These are phyloP conservation scores for Babesia microti DNA, from an alignment of 169 alveolate genomes.

Conservation along the genomic window DNA sequence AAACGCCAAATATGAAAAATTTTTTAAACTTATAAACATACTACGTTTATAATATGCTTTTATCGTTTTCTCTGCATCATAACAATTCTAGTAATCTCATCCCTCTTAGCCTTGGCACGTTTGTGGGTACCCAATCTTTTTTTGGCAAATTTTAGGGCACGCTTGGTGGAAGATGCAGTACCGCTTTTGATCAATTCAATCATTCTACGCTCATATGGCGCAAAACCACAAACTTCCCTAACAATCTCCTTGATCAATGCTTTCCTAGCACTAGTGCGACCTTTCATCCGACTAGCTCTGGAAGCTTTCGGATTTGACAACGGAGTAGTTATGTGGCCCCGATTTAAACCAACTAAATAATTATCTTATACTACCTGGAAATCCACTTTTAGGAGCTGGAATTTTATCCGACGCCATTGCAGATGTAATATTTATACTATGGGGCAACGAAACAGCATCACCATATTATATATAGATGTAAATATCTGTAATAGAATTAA, in stretches of 20 bases:
- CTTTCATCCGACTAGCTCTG: constrained; percentile 76
- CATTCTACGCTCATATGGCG: constrained; percentile 96
- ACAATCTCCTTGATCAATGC: constrained; percentile 82
- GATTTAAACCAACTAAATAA: constrained; percentile 58
- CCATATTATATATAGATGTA: too few relatives aligned
- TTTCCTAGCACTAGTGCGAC: constrained; percentile 77
- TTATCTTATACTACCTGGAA: constrained; percentile 7
- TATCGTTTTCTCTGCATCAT: constrained; percentile 72
- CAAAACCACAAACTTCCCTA: constrained; percentile 95
- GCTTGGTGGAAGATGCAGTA: constrained; percentile 90
- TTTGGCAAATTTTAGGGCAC: constrained; percentile 96
- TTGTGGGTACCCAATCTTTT: constrained; percentile 97
- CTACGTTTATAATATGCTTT: constrained; percentile 1
- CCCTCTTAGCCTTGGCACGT: constrained; percentile 95
- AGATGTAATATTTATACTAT: too few relatives aligned
- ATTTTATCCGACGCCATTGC: too few relatives aligned
- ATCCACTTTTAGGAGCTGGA: constrained; percentile 31
- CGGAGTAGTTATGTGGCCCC: constrained; percentile 70
- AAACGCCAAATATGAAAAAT: constrained; percentile 1
- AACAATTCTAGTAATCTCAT: constrained; percentile 77
- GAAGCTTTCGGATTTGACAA: constrained; percentile 49
- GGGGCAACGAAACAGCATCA: too few relatives aligned
- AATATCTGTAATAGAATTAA: too few relatives aligned
- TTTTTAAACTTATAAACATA: constrained; percentile 6
- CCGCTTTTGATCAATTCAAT: constrained; percentile 95